Percentiles rank a stretch among this genome's conserved stretches.
phyloP scores from a whole-genome alignment of 768 basidiomycete genomes.

The Russula griseocarnosa region DNA sequence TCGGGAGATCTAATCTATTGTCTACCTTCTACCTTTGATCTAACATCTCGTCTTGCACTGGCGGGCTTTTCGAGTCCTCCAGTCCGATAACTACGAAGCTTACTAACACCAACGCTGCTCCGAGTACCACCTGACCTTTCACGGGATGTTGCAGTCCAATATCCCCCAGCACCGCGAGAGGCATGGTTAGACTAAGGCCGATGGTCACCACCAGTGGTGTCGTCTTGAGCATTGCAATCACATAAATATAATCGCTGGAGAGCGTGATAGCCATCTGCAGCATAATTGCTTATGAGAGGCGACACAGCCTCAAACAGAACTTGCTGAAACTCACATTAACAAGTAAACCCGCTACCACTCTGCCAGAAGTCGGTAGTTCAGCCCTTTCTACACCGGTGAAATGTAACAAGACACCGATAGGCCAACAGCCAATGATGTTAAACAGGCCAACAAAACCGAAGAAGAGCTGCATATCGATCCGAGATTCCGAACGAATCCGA shows the following conservation, averaged over 20 bases:
- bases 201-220: constrained; percentile 91
- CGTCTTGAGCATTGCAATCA: constrained; percentile 93
- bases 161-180: constrained; percentile 84
- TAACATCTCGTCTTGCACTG: constrained; percentile 5
- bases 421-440: constrained; percentile 74
- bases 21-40: neutral
- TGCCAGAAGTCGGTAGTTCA: constrained; percentile 56
- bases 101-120: constrained; percentile 70
- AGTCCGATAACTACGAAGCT: constrained; percentile 75
- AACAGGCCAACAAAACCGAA: constrained; percentile 92
- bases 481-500: constrained; percentile 71
- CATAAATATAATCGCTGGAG: constrained; percentile 80
- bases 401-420: constrained; percentile 74
- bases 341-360: constrained; percentile 47
- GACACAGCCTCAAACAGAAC: neutral
- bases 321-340: constrained; percentile 47
- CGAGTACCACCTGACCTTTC: constrained; percentile 57
- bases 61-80: constrained; percentile 40
- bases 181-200: constrained; percentile 91
- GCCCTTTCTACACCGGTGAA: constrained; percentile 67
- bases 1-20: constrained; percentile 2
- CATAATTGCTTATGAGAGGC: neutral
- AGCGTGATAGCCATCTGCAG: constrained; percentile 77
- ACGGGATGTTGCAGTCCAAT: constrained; percentile 57
- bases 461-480: constrained; percentile 91